Conservation (phyloP, 345 rosid species). For the Linum tenue region DNA sequence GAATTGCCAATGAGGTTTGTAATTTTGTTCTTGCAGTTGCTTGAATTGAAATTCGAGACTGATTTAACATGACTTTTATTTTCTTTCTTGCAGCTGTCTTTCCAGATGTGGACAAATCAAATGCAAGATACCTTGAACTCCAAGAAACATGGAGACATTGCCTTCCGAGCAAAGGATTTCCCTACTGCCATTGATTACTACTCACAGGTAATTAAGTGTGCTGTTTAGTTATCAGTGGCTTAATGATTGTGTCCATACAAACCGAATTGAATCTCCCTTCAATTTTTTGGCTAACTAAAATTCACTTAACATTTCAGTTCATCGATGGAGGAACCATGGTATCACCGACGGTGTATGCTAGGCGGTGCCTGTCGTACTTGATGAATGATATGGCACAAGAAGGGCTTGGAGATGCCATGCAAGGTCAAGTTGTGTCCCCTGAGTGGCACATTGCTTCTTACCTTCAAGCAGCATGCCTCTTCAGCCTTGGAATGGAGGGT, state of each 20-base stretch:
- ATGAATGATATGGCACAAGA: constrained; percentile 6
- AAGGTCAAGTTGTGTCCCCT: not conserved
- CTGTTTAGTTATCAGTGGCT: too few relatives aligned
- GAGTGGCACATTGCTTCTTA: not conserved
- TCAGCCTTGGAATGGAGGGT: constrained; percentile 1
- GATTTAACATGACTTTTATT: not conserved
- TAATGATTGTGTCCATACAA: too few relatives aligned
- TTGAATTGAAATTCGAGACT: not conserved
- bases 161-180: constrained; percentile 84
- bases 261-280: too few relatives aligned
- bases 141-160: constrained; percentile 85
- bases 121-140: constrained; percentile 88
- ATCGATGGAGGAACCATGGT: constrained; percentile 1
- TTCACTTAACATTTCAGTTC: not conserved
- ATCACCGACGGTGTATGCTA: not conserved
- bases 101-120: constrained; percentile 95
- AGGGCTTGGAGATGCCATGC: constrained; percentile 3
- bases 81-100: constrained; percentile 54
- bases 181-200: constrained; percentile 22
- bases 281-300: too few relatives aligned
- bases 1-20: constrained; percentile 7
- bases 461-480: constrained; percentile 5
- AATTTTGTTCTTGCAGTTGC: not conserved
- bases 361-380: constrained; percentile 4
- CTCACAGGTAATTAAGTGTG: not conserved